A percentile compares a stretch with the other conserved stretches of the same genome.
Conservation (phyloP, 2,329 filamentous ascomycete genomes). For the Claviceps quebecensis region DNA sequence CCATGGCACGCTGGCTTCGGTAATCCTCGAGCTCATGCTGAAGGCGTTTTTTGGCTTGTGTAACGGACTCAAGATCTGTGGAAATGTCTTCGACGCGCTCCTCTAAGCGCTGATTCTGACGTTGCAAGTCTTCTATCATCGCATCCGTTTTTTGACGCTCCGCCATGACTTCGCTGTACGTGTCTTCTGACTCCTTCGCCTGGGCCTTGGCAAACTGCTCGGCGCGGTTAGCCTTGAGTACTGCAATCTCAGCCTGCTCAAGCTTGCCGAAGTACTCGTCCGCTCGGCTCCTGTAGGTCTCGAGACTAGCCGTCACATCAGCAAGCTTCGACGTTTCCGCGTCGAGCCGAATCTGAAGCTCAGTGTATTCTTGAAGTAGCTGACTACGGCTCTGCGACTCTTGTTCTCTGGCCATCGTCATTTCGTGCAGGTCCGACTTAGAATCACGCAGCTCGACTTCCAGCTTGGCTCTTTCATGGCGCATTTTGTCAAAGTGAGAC, state of each 20-base stretch:
- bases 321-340: slow-evolving; percentile 72
- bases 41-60: slow-evolving; percentile 83
- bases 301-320: slow-evolving; percentile 72
- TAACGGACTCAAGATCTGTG: slow-evolving; percentile 71
- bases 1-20: slow-evolving; percentile 83
- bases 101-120: slow-evolving; percentile 77
- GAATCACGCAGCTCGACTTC: slow-evolving; percentile 82
- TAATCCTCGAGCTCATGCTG: slow-evolving; percentile 98
- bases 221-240: slow-evolving; percentile 79
- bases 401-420: slow-evolving; percentile 66
- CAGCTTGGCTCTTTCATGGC: slow-evolving; percentile 61
- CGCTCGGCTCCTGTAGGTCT: slow-evolving; percentile 78
- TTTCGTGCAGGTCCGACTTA: slow-evolving; percentile 70
- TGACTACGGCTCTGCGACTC: slow-evolving; percentile 79
- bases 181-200: slow-evolving; percentile 81
- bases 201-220: slow-evolving; percentile 91
- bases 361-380: slow-evolving; percentile 80
- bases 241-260: slow-evolving; percentile 90
- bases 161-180: slow-evolving; percentile 76
- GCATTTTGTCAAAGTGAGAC: slow-evolving; percentile 71
- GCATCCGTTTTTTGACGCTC: slow-evolving; percentile 84
- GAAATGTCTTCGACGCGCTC: slow-evolving; percentile 84
- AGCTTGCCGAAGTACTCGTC: slow-evolving; percentile 97
- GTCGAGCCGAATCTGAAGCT: slow-evolving; percentile 85
- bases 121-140: slow-evolving; percentile 76